A percentile compares a stretch with the other conserved stretches of the same genome.
Conservation (phyloP, 352 stramenopile genomes). For the Phytophthora fragariae region DNA sequence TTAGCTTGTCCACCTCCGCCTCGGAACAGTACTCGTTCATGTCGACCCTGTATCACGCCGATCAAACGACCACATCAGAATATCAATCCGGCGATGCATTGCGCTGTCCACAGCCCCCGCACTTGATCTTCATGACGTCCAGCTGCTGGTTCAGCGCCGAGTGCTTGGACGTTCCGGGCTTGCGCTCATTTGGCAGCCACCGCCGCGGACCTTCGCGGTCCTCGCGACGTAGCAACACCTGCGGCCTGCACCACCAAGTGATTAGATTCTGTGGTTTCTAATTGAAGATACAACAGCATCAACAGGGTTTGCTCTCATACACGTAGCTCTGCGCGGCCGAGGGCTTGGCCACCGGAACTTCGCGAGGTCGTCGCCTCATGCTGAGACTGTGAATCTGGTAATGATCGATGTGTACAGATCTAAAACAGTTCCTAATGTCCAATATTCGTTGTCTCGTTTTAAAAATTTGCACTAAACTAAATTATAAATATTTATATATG, state of each 20-base stretch:
- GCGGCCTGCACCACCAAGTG: constrained; percentile 12
- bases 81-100: not conserved
- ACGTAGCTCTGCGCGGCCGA: constrained; percentile 65
- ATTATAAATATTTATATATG: not conserved
- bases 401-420: not conserved
- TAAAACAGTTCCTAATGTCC: constrained; percentile 18
- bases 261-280: not conserved
- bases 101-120: not conserved
- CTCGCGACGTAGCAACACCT: constrained; percentile 33
- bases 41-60: constrained; percentile 33
- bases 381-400: constrained; percentile 11
- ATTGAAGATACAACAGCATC: not conserved
- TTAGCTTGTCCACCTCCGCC: constrained; percentile 37
- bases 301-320: constrained; percentile 16
- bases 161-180: constrained; percentile 66
- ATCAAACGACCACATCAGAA: constrained; percentile 6
- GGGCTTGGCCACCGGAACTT: constrained; percentile 65
- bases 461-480: not conserved
- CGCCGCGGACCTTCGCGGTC: constrained; percentile 26
- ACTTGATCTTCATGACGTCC: constrained; percentile 42
- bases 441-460: not conserved
- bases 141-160: constrained; percentile 25
- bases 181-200: constrained; percentile 65
- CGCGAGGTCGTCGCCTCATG: constrained; percentile 45
- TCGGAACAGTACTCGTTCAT: constrained; percentile 47